These are phyloP conservation scores for Rossbeevera mucosa DNA, from an alignment of 768 basidiomycete genomes.

Conservation along the genomic window DNA sequence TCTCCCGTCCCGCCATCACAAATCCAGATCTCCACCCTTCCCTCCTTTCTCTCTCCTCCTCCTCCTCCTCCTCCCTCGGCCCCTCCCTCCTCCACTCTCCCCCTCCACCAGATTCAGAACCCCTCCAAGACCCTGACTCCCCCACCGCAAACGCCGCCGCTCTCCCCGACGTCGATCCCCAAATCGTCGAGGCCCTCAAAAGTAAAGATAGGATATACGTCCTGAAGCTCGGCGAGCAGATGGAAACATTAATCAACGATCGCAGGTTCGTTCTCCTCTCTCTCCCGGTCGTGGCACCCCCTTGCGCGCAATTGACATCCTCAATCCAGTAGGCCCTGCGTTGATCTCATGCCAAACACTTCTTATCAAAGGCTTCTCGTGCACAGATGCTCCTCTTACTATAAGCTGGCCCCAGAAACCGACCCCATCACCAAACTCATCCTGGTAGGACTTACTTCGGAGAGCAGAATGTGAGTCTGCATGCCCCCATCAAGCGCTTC, in stretches of 20 bases:
- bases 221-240: slow-evolving; percentile 80
- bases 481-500: not conserved
- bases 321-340: slow-evolving; percentile 44
- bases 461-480: slow-evolving; percentile 69
- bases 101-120: slow-evolving; percentile 25
- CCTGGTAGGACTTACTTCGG: slow-evolving; percentile 48
- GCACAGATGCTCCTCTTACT: slow-evolving; percentile 80
- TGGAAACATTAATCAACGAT: slow-evolving; percentile 77
- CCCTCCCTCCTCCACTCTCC: slow-evolving; percentile 8
- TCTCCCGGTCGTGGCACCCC: slow-evolving; percentile 8
- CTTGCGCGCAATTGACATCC: slow-evolving; percentile 15
- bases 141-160: slow-evolving; percentile 21
- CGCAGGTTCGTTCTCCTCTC: slow-evolving; percentile 48
- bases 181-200: slow-evolving; percentile 80
- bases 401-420: slow-evolving; percentile 66
- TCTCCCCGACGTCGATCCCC: slow-evolving; percentile 58
- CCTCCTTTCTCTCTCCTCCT: not conserved
- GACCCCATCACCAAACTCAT: slow-evolving; percentile 64
- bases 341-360: slow-evolving; percentile 65
- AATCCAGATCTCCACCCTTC: slow-evolving; percentile 11
- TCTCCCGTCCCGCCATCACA: slow-evolving; percentile 8
- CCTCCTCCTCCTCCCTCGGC: slow-evolving; percentile 16
- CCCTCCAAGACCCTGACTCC: slow-evolving; percentile 28
- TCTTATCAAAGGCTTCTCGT: slow-evolving; percentile 84
- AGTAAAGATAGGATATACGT: slow-evolving; percentile 88